Evolutionary conservation across 2,329 filamentous ascomycete genomes (phyloP), one percentile per base, ranked within the genome.

Genomic region (Fusarium pseudograminearum): DNA sequence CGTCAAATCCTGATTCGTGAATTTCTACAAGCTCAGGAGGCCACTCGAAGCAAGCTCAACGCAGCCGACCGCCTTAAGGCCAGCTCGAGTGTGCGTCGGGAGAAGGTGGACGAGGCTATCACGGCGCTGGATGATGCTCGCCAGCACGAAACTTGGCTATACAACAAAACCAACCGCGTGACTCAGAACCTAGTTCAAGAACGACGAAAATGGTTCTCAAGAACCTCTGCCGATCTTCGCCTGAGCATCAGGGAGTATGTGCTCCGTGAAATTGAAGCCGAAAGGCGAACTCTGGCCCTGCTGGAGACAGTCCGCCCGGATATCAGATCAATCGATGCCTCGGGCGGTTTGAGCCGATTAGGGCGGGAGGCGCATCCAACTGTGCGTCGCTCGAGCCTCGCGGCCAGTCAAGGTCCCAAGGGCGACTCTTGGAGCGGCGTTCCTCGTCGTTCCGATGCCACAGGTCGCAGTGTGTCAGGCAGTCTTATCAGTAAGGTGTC

Each of bases 101-200:
- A 99, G 77, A 99, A 98, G 82, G 96, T 98, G 30, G 96, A 99
- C 78, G 96, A 99, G 80, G 96, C 96, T n/a, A 97, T 99, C 75
- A 87, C 90, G 20, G 88, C 93, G 7, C 86, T 98, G 7, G 94
- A 97, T 68, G 96, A 98, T 76, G 96, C 96, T 6, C 87, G 91
- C 57, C 90, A 87, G 69, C 89, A 92, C 72, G 96, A 99, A 81
- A 84, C 89, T 16, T 92, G 94, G 75, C 87, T 99, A 26, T 88
- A 89, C 65, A 89, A 92, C 74, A 98, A 97, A 82, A 97, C 94
- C 0, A 90, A 93, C 66, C 89, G 93, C 48, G 95, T 99, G 12
- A 98, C 96, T 1, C 86, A 90, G 47, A 98, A 97, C 78, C 87
- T 99, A 3, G 86, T 98, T 3, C 87, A 91, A 60, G 96, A 99